These are phyloP conservation scores for Galium porrigens DNA, from an alignment of 305 asterid genomes.

Conservation along the genomic window DNA sequence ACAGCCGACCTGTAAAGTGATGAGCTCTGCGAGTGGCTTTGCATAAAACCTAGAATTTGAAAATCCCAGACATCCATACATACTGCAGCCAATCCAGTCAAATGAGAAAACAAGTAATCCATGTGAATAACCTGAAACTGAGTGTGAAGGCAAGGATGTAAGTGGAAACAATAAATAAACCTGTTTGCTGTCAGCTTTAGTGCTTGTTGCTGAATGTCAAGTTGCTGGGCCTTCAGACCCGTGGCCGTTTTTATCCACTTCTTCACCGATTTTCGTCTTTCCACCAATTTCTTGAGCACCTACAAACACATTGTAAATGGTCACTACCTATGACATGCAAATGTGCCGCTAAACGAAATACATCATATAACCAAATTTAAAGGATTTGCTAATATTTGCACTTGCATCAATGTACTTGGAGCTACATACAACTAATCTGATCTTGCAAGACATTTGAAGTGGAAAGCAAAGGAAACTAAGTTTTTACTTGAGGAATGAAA, in stretches of 20 bases:
- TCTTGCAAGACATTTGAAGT: not conserved
- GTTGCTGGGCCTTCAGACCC: constrained; percentile 78
- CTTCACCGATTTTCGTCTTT: constrained; percentile 72
- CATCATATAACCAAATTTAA: not conserved
- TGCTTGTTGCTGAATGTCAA: constrained; percentile 95
- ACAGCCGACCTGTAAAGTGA: constrained; percentile 63
- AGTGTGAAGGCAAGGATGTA: constrained; percentile 10
- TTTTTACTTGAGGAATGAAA: not conserved
- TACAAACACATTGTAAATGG: constrained; percentile 15
- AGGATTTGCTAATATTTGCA: not conserved
- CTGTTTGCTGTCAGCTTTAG: constrained; percentile 96
- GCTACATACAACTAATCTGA: not conserved
- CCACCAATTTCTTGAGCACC: constrained; percentile 85
- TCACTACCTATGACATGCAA: constrained; percentile 2
- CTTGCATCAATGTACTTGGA: not conserved
- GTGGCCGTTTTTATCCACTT: constrained; percentile 65
- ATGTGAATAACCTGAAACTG: constrained; percentile 12
- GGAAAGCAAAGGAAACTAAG: not conserved
- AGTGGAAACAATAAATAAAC: constrained; percentile 22
- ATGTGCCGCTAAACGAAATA: not conserved
- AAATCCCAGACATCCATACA: constrained; percentile 97
- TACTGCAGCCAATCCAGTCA: constrained; percentile 32
- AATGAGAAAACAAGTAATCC: constrained; percentile 6
- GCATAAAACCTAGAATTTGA: constrained; percentile 94
- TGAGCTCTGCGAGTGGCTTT: constrained; percentile 85